Base-by-base conservation (phyloP, 2,329 filamentous ascomycete genomes). In the Remersonia thermophila region DNA sequence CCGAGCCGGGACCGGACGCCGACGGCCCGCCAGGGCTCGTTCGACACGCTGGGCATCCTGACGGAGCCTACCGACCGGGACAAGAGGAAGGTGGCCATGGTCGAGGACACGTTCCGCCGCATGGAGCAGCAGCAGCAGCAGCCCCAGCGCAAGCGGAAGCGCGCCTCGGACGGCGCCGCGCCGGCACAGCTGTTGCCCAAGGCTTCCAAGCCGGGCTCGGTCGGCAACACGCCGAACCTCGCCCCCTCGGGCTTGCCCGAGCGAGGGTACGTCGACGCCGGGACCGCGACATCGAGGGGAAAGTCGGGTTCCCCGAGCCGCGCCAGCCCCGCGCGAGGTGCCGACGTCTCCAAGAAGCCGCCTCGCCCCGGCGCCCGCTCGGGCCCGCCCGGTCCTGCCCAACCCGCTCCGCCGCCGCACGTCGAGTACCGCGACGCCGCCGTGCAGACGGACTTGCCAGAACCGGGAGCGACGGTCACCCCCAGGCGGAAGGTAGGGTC, bases 1-100 rank as follows among this genome's bases (percentile, higher is more conserved):
- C 66, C 71, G 0, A 81, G 76, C 48, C 69, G 77, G 36, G 77
- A 82, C 45, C 63, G 73, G 45, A 80, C 77, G 3, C 77, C 77
- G 3, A 60, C 60, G 2, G 56, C 65, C 12, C 64, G 68, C 6
- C 69, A 76, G 47, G 76, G 74, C 17, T 71, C 72, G 0, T 69
- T 73, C 38, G 67, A 78, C 35, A 71, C 71, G 8, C 54, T 71
- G 1, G 70, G 69, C 3, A 75, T 77, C 46, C 56, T 77, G 38
- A 78, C 73, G 0, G 74, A 77, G 43, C 71, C 69, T 6, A 78
- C 76, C 1, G 74, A 80, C 44, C 67, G 76, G 20, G 76, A 80
- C 42, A 80, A 80, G 55, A 63, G 76, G 26, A 80, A 80, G 47
- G 67, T 80, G 9, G 70, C 73, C 14, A 75, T 75, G 67, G 66